These are phyloP conservation scores for Sherardia arvensis DNA, from an alignment of 257 asterid genomes.

Conservation along the genomic window DNA sequence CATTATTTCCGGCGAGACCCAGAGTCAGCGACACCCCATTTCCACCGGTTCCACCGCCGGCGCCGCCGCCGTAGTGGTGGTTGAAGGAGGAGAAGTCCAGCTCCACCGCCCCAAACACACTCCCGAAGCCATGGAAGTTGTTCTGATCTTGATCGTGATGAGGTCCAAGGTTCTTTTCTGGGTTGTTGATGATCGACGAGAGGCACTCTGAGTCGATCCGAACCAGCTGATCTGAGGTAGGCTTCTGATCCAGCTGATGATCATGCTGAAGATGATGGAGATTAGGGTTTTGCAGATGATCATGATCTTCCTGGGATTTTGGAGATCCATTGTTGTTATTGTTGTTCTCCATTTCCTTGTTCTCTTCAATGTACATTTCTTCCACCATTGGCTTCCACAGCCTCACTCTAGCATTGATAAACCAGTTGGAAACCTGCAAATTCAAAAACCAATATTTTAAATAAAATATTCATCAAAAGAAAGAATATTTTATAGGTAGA, in stretches of 20 bases:
- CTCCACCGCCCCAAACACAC: constrained; percentile 43
- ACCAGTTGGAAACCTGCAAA: constrained; percentile 91
- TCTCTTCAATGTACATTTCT: constrained; percentile 86
- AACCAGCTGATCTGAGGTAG: constrained; percentile 44
- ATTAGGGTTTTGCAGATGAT: constrained; percentile 5
- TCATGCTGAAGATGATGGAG: constrained; percentile 8
- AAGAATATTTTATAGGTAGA: constrained; percentile 1
- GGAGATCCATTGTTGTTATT: constrained; percentile 2
- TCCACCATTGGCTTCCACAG: constrained; percentile 99
- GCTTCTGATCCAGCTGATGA: constrained; percentile 45
- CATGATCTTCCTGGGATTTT: constrained; percentile 12
- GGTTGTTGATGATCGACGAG: constrained; percentile 54
- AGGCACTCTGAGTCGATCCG: constrained; percentile 69
- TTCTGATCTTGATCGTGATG: constrained; percentile 9
- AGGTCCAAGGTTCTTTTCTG: constrained; percentile 16
- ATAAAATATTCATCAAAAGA: constrained; percentile 5
- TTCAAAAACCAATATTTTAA: not conserved
- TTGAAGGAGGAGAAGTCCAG: constrained; percentile 50
- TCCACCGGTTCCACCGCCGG: constrained; percentile 7
- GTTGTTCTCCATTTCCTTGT: constrained; percentile 38
- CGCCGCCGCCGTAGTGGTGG: constrained; percentile 19
- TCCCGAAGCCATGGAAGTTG: constrained; percentile 16
- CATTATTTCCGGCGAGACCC: constrained; percentile 37
- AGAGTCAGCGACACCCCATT: constrained; percentile 71
- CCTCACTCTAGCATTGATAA: constrained; percentile 89